phyloP scores from a whole-genome alignment of 2,329 filamentous ascomycete species.

The Erysiphe pulchra region DNA sequence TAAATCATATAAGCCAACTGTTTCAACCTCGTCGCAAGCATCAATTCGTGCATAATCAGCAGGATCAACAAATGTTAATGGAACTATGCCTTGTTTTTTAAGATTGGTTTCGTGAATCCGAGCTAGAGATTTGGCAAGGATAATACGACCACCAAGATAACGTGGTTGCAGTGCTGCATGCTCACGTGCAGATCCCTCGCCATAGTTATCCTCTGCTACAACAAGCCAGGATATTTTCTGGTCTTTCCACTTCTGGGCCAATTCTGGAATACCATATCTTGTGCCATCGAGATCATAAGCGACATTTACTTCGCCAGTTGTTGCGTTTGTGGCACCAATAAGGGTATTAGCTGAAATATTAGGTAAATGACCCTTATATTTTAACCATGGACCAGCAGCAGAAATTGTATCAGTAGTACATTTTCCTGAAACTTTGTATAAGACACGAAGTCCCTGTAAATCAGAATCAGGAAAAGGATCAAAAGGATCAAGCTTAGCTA shows the following conservation, averaged over 20 bases:
- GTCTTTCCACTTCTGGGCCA: constrained; percentile 62
- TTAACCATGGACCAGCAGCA: constrained; percentile 87
- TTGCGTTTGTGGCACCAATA: constrained; percentile 79
- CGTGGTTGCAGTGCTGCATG: constrained; percentile 75
- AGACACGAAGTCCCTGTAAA: constrained; percentile 51
- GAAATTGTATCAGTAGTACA: constrained; percentile 99
- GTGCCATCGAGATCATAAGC: constrained; percentile 69
- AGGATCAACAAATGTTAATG: constrained; percentile 72
- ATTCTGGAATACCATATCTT: constrained; percentile 56
- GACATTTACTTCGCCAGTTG: constrained; percentile 74
- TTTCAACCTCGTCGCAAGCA: constrained; percentile 62
- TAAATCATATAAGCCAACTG: constrained; percentile 63
- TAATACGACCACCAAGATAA: constrained; percentile 67
- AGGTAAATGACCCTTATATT: constrained; percentile 96
- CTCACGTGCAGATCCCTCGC: constrained; percentile 70
- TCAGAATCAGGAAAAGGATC: constrained; percentile 54
- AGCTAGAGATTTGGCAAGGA: constrained; percentile 68
- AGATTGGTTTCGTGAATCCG: constrained; percentile 89
- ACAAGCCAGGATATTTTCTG: constrained; percentile 64
- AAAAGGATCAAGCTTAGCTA: constrained; percentile 82
- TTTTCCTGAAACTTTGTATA: constrained; percentile 92
- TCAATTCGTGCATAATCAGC: constrained; percentile 64
- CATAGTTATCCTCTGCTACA: constrained; percentile 93
- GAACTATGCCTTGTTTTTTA: constrained; percentile 94
- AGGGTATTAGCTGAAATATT: constrained; percentile 97